Evolutionary conservation across 2,329 filamentous ascomycete species (phyloP), one percentile per base, ranked within the genome.

Genomic region (Ophiobolus disseminans): DNA sequence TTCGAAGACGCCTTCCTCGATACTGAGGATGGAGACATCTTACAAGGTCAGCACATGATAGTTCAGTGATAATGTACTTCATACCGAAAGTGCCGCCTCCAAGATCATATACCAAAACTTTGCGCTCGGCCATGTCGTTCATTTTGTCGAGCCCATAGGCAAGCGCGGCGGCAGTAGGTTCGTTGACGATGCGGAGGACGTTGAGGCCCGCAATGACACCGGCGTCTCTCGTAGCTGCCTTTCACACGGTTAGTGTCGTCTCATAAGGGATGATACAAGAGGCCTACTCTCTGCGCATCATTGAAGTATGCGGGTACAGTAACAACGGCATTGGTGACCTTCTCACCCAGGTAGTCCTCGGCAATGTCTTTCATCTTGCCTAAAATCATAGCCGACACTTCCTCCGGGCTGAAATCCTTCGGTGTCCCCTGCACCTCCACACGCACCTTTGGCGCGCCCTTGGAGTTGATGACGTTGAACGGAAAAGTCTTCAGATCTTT

Each of bases 221-320:
- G 66, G 92, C 92, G 73, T 96, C 91, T 86, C 96, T 96, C 78
- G 91, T 96, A 55, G 92, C 91, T 79, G 96, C 91, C n/a, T n/a
- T n/a, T n/a, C n/a, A n/a, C n/a, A n/a, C n/a, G n/a, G n/a, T n/a
- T n/a, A n/a, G n/a, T n/a, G n/a, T n/a, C n/a, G n/a, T n/a, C n/a
- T n/a, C n/a, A n/a, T n/a, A n/a, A n/a, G n/a, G n/a, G n/a, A n/a
- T n/a, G n/a, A n/a, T n/a, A n/a, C n/a, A n/a, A n/a, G n/a, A n/a
- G n/a, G n/a, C n/a, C n/a, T n/a, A n/a, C n/a, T 80, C 92, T 86
- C 83, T 97, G 92, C 80, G 91, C 92, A 82, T 96, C 92, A 80
- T 96, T 96, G 89, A 97, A 97, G 83, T 96, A 96, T 79, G 91
- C 91, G 66, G 92, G 91, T 63, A 96, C 92, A 55, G 92, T 97